Evolutionary conservation across 129 eudicot species (phyloP).

Genomic region (Arctium lappa): DNA sequence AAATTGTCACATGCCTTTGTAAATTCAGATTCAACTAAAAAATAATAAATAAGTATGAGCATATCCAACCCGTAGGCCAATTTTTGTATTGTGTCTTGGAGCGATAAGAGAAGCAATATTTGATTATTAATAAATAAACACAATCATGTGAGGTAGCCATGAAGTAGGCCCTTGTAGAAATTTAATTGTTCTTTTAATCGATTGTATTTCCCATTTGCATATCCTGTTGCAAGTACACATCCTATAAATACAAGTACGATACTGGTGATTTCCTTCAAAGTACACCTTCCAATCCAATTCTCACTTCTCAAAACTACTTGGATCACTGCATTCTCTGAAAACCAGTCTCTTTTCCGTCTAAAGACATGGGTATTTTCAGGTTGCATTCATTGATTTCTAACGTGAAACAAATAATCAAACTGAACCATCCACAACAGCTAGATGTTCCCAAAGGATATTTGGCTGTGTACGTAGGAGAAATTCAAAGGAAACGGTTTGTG

Average conservation of each 20-base stretch:
- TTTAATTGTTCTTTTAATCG: conserved; percentile 12
- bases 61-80: neutral
- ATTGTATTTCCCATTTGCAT: conserved; percentile 2
- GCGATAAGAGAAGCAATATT: conserved; percentile 11
- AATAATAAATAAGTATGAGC: neutral
- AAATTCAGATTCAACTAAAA: neutral
- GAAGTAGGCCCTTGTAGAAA: conserved; percentile 4
- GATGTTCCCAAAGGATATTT: conserved; percentile 45
- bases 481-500: conserved; percentile 38
- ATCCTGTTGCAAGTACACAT: conserved; percentile 15
- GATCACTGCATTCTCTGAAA: neutral
- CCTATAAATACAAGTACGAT: conserved; percentile 17
- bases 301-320: neutral
- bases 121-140: conserved; percentile 7
- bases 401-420: neutral
- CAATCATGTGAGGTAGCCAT: conserved; percentile 17
- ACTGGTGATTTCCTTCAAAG: neutral
- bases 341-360: neutral
- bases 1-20: conserved; percentile 11
- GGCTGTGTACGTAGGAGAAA: conserved; percentile 45
- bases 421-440: neutral
- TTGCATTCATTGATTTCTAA: neutral
- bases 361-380: neutral
- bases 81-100: neutral
- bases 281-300: neutral